Evolutionary conservation across 441 rosid species (phyloP), one percentile per base, ranked within the genome.

Genomic region (Geranium incanum): DNA sequence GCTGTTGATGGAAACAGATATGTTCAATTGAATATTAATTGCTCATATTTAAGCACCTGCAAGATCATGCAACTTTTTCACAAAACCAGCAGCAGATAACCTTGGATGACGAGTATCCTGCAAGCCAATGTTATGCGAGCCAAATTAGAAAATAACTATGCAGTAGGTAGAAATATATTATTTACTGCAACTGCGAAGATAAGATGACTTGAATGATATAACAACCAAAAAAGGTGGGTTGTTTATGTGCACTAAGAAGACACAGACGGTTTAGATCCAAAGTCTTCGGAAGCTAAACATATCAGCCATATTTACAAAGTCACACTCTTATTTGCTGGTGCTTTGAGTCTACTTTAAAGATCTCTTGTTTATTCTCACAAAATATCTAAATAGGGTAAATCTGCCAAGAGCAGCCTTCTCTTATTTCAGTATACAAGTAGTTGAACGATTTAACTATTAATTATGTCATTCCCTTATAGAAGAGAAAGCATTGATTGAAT

Each of bases 41-140:
- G 16, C 50, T 15, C 68, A 71, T 76, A 76, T 36, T 45, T 62
- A 71, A 73, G 78, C 79, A 94, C 97, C 99, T 77, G 97, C 91
- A 82, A 92, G 91, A 78, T 88, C 97, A 39, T 92, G 97, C 82
- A 94, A 74, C 79, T 89, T 94, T 79, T 86, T 88, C 76, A 92
- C 99, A 77, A 94, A 83, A 70, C 84, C 88, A 72, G 95, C 85
- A 37, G 99, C 95, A 74, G 88, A 87, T 72, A 87, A 78, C 81
- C 80, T 92, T 50, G 88, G 87, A 77, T 85, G 97, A 68, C 84
- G 86, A 12, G 81, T 66, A 66, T 88, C 97, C 97, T 94, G 88
- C 81, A 76, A 77, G 15, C 18, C 73, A 77, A 82, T 28, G 36
- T 36, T 4, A 68, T 45, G 67, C 37, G 36, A 77, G 48, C 70